These are phyloP conservation scores for Cercospora sesami DNA, from an alignment of 2,329 filamentous ascomycete genomes.

Conservation along the genomic window DNA sequence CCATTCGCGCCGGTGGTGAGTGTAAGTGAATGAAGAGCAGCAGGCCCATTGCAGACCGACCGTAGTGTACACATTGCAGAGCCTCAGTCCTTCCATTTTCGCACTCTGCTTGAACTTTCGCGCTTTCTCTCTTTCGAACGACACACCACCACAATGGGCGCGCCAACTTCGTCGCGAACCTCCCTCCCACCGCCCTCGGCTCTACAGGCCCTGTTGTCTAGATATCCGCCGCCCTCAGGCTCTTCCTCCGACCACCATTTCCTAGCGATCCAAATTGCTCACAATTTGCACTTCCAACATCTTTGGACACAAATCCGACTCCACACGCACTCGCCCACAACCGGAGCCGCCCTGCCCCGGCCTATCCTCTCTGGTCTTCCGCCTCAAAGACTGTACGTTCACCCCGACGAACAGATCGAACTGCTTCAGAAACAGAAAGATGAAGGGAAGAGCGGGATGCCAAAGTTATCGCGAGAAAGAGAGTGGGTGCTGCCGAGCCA, in stretches of 20 bases:
- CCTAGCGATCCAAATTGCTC: slow-evolving; percentile 62
- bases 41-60: neutral
- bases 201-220: slow-evolving; percentile 22
- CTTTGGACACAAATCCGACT: slow-evolving; percentile 64
- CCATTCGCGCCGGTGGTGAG: neutral
- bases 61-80: neutral
- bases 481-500: slow-evolving; percentile 80
- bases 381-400: slow-evolving; percentile 70
- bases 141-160: slow-evolving; percentile 12
- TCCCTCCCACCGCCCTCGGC: slow-evolving; percentile 21
- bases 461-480: slow-evolving; percentile 47
- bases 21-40: neutral
- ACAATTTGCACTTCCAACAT: slow-evolving; percentile 74
- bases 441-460: slow-evolving; percentile 37
- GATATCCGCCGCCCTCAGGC: slow-evolving; percentile 14
- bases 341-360: slow-evolving; percentile 50
- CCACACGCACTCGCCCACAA: slow-evolving; percentile 25
- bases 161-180: neutral
- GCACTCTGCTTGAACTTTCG: neutral
- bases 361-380: slow-evolving; percentile 72
- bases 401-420: slow-evolving; percentile 79
- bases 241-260: slow-evolving; percentile 40
- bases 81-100: neutral
- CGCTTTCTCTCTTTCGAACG: neutral
- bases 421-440: slow-evolving; percentile 59